Evolutionary conservation across 352 stramenopile species (phyloP).

Genomic region (Phytophthora pini): DNA sequence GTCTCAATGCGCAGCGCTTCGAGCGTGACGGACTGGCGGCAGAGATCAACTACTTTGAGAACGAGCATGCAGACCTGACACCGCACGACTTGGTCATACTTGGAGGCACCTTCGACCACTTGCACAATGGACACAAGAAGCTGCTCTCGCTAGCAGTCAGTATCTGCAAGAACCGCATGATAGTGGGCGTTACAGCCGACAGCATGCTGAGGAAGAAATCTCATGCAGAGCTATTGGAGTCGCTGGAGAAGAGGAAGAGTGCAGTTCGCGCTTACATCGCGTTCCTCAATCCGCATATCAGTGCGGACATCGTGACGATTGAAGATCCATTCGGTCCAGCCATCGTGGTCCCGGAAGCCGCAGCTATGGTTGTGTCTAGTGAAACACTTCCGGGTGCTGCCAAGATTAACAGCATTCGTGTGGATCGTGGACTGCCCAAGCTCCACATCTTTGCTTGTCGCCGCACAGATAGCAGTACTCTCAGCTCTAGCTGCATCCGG

Average conservation of each 20-base stretch:
- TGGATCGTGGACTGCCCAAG: slow-evolving; percentile 56
- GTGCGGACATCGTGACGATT: slow-evolving; percentile 77
- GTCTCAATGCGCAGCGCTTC: slow-evolving; percentile 73
- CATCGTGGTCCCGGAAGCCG: slow-evolving; percentile 70
- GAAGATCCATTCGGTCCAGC: slow-evolving; percentile 87
- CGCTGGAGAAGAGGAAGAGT: slow-evolving; percentile 60
- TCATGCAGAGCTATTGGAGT: slow-evolving; percentile 75
- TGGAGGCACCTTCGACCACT: slow-evolving; percentile 90
- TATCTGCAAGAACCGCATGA: slow-evolving; percentile 55
- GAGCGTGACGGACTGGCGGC: slow-evolving; percentile 51
- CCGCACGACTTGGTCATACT: slow-evolving; percentile 71
- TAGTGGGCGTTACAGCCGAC: slow-evolving; percentile 84
- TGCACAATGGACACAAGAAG: slow-evolving; percentile 94
- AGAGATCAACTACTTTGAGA: slow-evolving; percentile 81
- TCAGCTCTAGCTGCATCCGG: slow-evolving; percentile 87
- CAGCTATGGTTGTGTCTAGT: slow-evolving; percentile 86
- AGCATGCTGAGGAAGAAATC: slow-evolving; percentile 83
- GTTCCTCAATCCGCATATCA: slow-evolving; percentile 71
- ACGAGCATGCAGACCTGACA: slow-evolving; percentile 60
- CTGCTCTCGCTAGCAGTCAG: slow-evolving; percentile 79
- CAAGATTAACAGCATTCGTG: slow-evolving; percentile 87
- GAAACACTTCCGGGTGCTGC: slow-evolving; percentile 79
- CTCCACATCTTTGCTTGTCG: slow-evolving; percentile 82
- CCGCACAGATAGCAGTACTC: slow-evolving; percentile 81
- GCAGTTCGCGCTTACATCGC: slow-evolving; percentile 65